Base-by-base conservation (phyloP, 2,329 filamentous ascomycete genomes). In the Myotisia sp. region DNA sequence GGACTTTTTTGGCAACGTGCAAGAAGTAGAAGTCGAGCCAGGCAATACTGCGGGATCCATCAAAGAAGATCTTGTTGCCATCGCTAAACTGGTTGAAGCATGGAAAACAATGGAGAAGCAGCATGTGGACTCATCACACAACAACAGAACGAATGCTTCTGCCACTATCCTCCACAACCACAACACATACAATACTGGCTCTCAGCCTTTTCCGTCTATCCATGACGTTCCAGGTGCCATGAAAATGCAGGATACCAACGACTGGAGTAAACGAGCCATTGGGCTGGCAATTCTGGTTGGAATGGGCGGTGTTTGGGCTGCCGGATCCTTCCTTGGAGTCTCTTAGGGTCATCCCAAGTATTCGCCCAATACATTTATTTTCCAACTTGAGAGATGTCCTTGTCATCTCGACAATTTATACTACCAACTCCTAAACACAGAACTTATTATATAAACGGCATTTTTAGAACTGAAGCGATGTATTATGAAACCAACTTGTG, bases 1-100 rank as follows among this genome's bases (percentile, higher is more conserved):
- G 48, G 90, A 98, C 54, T 98, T 98, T 60, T 95, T 98, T 44
- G 90, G 90, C 16, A 98, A 95, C 53, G 85, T 95, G 9, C 90
- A 98, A 55, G 92, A 87, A 46, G 86, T 98, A 3, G 90, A 95
- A 58, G 74, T 95, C 3, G 82, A 90, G 44, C 68, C 67, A 17
- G 66, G 70, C 33, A 43, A 50, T 17, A 68, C 74, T 29, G 74
- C 76, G 32, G 51, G 48, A 10, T 59, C 50, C 14, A 63, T 71
- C 56, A 62, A 63, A 41, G 77, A 86, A 45, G 85, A 94, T 47
- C 59, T 94, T 40, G 60, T 80, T 21, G 72, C 76, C n/a, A 68
- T 94, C 30, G 80, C 66, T 27, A 60, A 57, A 34, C 61, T 76
- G 45, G 67, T 72, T 20, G 58, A 81, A 54, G 60, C 64, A 52